Evolutionary conservation across 2,329 filamentous ascomycete species (phyloP).

Genomic region (Penicillium sp.): DNA sequence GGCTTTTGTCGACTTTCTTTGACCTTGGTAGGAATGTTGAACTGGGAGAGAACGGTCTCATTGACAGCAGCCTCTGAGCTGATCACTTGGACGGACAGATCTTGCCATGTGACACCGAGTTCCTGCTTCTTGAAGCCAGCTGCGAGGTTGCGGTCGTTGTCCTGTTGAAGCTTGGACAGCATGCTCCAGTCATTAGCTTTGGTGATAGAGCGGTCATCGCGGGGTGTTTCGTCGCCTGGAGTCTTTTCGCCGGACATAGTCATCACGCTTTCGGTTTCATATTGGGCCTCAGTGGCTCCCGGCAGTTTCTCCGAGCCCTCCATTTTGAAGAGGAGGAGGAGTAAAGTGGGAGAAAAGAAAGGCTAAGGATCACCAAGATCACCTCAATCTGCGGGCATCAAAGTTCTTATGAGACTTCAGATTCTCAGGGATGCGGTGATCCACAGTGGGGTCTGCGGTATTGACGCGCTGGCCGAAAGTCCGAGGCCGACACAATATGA

Average conservation of each 20-base stretch:
- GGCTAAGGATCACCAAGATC: neutral
- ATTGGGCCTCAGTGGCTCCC: conserved; percentile 14
- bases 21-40: conserved; percentile 57
- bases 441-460: neutral
- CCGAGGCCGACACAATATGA: neutral
- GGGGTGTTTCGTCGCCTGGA: conserved; percentile 23
- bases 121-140: conserved; percentile 53
- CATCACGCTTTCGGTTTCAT: conserved; percentile 31
- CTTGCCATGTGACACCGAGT: conserved; percentile 66
- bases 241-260: conserved; percentile 18
- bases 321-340: conserved; percentile 3
- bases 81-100: conserved; percentile 64
- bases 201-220: conserved; percentile 3
- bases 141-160: conserved; percentile 46
- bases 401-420: conserved; percentile 4
- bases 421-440: neutral
- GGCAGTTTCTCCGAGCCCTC: conserved; percentile 8
- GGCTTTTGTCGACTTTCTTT: conserved; percentile 58
- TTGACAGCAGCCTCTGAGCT: conserved; percentile 65
- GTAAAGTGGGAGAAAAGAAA: neutral
- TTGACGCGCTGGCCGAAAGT: neutral
- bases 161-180: conserved; percentile 51
- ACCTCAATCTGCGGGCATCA: neutral
- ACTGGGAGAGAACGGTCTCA: conserved; percentile 64
- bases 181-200: conserved; percentile 52